phyloP scores from a whole-genome alignment of 1,284 basidiomycete genomes.

The Inonotus obliquus region DNA sequence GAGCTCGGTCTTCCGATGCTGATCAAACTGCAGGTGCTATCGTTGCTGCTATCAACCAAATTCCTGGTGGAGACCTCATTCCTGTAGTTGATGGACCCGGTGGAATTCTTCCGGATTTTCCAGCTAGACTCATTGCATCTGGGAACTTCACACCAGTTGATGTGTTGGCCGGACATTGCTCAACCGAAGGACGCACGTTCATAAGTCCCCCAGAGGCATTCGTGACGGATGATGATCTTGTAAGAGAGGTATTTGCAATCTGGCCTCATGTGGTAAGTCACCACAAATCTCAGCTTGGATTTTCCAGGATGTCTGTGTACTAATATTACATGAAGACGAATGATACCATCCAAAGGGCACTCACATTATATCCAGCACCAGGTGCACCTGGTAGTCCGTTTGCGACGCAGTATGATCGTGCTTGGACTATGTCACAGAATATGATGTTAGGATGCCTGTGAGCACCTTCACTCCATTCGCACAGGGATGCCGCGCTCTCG shows the following conservation, averaged over 20 bases:
- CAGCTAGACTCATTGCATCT: constrained; percentile 34
- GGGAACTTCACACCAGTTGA: constrained; percentile 38
- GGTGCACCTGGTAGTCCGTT: constrained; percentile 33
- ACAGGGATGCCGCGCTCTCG: background rate
- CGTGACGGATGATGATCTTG: constrained; percentile 37
- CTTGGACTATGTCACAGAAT: constrained; percentile 38
- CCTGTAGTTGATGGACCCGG: constrained; percentile 35
- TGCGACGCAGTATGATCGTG: constrained; percentile 38
- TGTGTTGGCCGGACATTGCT: constrained; percentile 40
- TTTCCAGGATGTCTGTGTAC: background rate
- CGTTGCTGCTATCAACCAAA: constrained; percentile 35
- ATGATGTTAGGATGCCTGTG: constrained; percentile 44
- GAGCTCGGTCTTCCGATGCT: background rate
- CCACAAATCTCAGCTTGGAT: background rate
- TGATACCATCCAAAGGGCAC: constrained; percentile 31
- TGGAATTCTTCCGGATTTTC: constrained; percentile 38
- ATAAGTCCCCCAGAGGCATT: constrained; percentile 34
- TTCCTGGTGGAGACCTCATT: constrained; percentile 26
- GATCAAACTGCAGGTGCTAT: constrained; percentile 28
- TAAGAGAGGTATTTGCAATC: constrained; percentile 32
- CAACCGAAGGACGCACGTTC: constrained; percentile 40
- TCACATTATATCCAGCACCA: constrained; percentile 37
- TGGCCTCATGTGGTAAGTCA: constrained; percentile 34
- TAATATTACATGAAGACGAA: constrained; percentile 10
- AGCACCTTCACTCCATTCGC: constrained; percentile 17